Evolutionary conservation across 75 land plant species (phyloP).

Genomic region (Ceratopteris richardii): DNA sequence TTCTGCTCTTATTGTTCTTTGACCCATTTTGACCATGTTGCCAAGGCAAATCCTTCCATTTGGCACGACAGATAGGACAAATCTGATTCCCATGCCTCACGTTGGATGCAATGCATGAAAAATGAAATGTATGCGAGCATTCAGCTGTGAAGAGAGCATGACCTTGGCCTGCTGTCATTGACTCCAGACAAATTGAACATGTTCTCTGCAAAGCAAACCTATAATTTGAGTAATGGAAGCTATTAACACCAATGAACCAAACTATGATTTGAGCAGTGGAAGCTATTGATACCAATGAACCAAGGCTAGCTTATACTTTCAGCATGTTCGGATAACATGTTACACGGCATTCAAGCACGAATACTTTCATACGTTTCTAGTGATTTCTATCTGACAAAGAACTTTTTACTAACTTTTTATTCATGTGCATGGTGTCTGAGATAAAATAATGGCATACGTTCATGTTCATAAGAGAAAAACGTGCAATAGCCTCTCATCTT

Average conservation of each 20-base stretch:
- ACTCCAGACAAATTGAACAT: slow-evolving; percentile 70
- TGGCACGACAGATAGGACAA: slow-evolving; percentile 91
- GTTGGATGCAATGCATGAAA: slow-evolving; percentile 80
- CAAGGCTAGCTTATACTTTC: background rate
- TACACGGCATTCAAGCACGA: background rate
- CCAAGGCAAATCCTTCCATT: slow-evolving; percentile 80
- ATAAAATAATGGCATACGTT: too few relatives aligned
- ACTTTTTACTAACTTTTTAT: too few relatives aligned
- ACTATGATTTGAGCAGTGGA: too few relatives aligned
- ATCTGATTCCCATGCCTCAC: slow-evolving; percentile 75
- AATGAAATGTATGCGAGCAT: slow-evolving; percentile 81
- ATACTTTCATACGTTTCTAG: too few relatives aligned
- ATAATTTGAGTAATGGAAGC: background rate
- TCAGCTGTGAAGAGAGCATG: slow-evolving; percentile 94
- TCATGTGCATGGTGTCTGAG: too few relatives aligned
- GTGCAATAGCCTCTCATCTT: too few relatives aligned
- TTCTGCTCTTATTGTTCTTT: background rate
- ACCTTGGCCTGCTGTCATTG: slow-evolving; percentile 66
- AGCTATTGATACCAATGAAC: background rate
- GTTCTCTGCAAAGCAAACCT: slow-evolving; percentile 37
- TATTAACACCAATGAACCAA: background rate
- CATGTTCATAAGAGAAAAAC: too few relatives aligned
- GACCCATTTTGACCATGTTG: slow-evolving; percentile 34
- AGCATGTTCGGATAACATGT: background rate
- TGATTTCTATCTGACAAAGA: too few relatives aligned